These are phyloP conservation scores for Starmerella floris DNA, from an alignment of 805 yeast species.

Conservation along the genomic window DNA sequence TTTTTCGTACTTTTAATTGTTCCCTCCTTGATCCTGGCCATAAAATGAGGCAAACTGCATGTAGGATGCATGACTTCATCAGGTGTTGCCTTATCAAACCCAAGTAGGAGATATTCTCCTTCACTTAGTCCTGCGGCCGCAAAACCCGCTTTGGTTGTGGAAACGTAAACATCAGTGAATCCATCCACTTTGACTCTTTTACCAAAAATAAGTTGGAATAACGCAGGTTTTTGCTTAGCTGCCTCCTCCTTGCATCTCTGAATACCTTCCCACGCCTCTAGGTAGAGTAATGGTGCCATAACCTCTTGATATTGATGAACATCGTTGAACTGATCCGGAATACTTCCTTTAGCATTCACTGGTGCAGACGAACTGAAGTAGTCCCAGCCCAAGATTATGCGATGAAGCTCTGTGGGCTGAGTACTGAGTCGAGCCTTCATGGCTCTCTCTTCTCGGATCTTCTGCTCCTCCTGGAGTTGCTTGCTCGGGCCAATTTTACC, in stretches of 20 bases:
- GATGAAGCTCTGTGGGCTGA: constrained; percentile 62
- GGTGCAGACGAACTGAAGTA: constrained; percentile 48
- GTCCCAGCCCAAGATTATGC: constrained; percentile 61
- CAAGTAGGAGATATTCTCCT: constrained; percentile 59
- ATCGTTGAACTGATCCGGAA: constrained; percentile 43
- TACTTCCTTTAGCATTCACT: constrained; percentile 31
- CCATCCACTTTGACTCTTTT: constrained; percentile 72
- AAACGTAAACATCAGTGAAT: constrained; percentile 74
- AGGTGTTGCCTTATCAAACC: constrained; percentile 35
- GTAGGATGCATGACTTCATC: constrained; percentile 1
- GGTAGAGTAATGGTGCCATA: constrained; percentile 66
- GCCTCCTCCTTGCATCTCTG: constrained; percentile 52
- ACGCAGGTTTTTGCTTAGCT: constrained; percentile 31
- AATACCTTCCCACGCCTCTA: constrained; percentile 91
- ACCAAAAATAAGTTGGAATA: constrained; percentile 59
- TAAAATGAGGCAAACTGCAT: constrained; percentile 35
- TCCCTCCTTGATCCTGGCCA: constrained; percentile 62
- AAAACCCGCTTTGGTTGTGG: constrained; percentile 42
- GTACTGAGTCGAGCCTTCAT: constrained; percentile 72
- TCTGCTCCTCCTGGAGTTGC: constrained; percentile 17
- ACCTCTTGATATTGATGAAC: constrained; percentile 53
- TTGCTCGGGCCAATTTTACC: not conserved
- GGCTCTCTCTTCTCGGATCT: constrained; percentile 51
- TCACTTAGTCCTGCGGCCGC: constrained; percentile 50
- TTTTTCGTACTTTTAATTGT: constrained; percentile 25